Base-by-base conservation (phyloP, 805 yeast genomes). In the Nakazawaea molendinolei region DNA sequence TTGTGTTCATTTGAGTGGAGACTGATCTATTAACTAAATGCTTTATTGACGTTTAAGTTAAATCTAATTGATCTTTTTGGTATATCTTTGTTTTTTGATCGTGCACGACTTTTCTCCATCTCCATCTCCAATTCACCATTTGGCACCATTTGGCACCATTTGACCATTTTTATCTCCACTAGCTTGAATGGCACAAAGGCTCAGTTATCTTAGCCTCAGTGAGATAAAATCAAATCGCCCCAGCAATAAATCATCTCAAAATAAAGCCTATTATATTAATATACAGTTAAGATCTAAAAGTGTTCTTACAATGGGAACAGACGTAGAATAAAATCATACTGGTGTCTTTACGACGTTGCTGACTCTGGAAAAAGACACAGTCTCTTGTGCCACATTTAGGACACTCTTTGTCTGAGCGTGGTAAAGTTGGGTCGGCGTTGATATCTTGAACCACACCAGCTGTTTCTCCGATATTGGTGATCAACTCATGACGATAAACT, bases 371-470 rank as follows among this genome's bases (percentile, higher is more conserved):
- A 56, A 92, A 92, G 26, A 92, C 98, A 60, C 95, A 86, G 48
- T 89, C 95, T 45, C 78, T 76, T 42, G 83, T 81, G 48, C 74
- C 79, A 61, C 99, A 92, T 37, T 72, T 69, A 3, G 97, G 95
- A 59, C 99, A 92, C 50, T 84, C 89, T 53, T 85, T 85, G 57
- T 90, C 92, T 2, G 95, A 83, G 46, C 97, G 71, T 38, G 99
- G 99, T 53, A 92, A 77, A 2, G 98, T 92, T n/a, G 97, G 97
- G 60, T 92, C 99, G 17, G 80, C 69, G 1, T 96, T 97, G 46
- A 92, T 84, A 58, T 90, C 97, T 55, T 85, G 89, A 26, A 92
- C 95, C 36, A 85, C 95, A 50, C 97, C 97, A 1, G 97, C 97
- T 2, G 96, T 90, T 55, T 86, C 97, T 53, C 85, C 95, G 45